Base-by-base conservation (phyloP, 2,329 filamentous ascomycete species). In the Talaromyces sp. region DNA sequence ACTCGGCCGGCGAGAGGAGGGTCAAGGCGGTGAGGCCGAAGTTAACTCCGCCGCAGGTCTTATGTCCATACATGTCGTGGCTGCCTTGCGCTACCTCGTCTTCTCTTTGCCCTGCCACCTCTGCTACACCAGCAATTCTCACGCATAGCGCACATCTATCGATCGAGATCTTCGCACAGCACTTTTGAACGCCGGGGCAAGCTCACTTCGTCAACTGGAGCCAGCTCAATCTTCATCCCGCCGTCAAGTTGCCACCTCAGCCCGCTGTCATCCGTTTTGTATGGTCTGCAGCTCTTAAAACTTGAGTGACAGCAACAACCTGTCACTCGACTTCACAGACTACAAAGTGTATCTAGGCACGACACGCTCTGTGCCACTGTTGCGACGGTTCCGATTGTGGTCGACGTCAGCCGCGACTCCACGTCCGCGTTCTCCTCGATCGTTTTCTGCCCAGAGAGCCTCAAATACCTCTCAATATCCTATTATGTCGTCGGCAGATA, bases 401-500 rank as follows among this genome's bases (percentile, higher is more conserved):
- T 41, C 11, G 38, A 27, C 43, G 41, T 7, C 21, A 58, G 9
- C 21, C 24, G 29, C 41, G 54, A 27, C 52, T 21, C 35, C 26
- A 12, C n/a, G 19, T 17, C 53, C 29, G 31, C 38, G 52, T 31
- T 58, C 19, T 24, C 17, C 54, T 58, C 59, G 56, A n/a, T 19
- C 14, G 19, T 41, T 58, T 27, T 55, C 50, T 31, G 38, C 48
- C n/a, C 43, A 52, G 17, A 32, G 29, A 27, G 19, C 26, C 2
- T 43, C 35, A 26, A 54, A 54, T 12, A 53, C 65, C 29, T 58
- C 53, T 6, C 68, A 69, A 50, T 63, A 65, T 31, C 65, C 65
- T 50, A 68, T 69, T 35, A 75, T 75, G 73, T 65, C 73, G 21
- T 72, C 73, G 6, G 57, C 54, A 7, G 72, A 74, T 65, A 70